Evolutionary conservation across 495 filamentous ascomycete species (phyloP).

Genomic region (Stereocaulon alpinum): DNA sequence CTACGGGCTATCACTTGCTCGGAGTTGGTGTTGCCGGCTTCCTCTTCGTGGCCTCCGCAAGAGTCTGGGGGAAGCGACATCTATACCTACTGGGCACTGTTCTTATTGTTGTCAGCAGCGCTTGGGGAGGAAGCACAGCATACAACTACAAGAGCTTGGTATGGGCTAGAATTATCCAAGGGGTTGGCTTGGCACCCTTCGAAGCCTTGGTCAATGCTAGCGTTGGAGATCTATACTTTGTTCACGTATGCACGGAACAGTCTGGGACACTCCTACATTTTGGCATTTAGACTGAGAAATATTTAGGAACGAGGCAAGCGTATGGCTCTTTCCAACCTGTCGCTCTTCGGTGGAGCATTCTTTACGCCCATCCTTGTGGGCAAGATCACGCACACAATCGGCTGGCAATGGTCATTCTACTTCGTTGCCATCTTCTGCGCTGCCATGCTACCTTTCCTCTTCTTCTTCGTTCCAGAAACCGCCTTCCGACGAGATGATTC

Average conservation of each 20-base stretch:
- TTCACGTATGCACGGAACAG: constrained; percentile 49
- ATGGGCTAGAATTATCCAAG: constrained; percentile 68
- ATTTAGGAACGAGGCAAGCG: constrained; percentile 65
- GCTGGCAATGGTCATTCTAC: constrained; percentile 73
- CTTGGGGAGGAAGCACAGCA: constrained; percentile 67
- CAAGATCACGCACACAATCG: constrained; percentile 64
- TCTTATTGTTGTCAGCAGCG: constrained; percentile 57
- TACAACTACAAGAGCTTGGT: constrained; percentile 58
- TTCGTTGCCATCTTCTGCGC: constrained; percentile 58
- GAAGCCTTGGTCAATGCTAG: constrained; percentile 68
- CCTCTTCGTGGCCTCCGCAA: constrained; percentile 75
- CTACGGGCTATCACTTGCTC: constrained; percentile 81
- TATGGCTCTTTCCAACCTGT: constrained; percentile 84
- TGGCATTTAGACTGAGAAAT: constrained; percentile 10
- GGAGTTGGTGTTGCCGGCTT: constrained; percentile 73
- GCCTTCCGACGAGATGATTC: constrained; percentile 55
- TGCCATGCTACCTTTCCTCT: constrained; percentile 51
- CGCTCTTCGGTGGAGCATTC: constrained; percentile 85
- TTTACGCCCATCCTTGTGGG: constrained; percentile 57
- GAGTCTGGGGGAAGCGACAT: constrained; percentile 88
- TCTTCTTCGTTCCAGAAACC: constrained; percentile 81
- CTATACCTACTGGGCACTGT: constrained; percentile 70
- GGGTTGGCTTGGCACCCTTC: constrained; percentile 64
- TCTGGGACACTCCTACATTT: too few species aligned
- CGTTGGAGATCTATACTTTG: constrained; percentile 67